Conservation (phyloP, 805 yeast species). For the Sugiyamaella mastotermitis region DNA sequence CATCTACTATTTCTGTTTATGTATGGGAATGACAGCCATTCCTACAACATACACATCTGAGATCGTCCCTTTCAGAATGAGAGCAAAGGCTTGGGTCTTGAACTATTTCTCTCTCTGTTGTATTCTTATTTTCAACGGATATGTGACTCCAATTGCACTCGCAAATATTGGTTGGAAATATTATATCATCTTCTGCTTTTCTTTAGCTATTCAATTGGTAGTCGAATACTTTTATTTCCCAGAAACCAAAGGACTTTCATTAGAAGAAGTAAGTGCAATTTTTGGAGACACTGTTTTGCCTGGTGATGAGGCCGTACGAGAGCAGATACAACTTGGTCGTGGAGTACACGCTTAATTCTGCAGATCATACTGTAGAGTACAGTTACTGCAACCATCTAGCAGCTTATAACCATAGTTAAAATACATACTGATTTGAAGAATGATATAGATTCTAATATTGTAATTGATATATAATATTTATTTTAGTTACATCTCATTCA, state of each 20-base stretch:
- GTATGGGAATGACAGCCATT: constrained; percentile 13
- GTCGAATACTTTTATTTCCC: constrained; percentile 32
- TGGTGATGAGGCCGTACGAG: no score
- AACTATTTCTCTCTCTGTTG: constrained; percentile 18
- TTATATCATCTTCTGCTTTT: constrained; percentile 32
- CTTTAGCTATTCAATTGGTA: constrained; percentile 27
- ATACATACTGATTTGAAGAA: no score
- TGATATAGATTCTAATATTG: no score
- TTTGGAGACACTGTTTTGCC: constrained; percentile 30
- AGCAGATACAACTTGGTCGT: no score
- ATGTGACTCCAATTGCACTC: constrained; percentile 36
- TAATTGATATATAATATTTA: no score
- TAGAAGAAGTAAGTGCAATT: constrained; percentile 39
- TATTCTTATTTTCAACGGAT: constrained; percentile 28
- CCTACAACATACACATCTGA: constrained; percentile 19
- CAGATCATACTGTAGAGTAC: no score
- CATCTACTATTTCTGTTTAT: constrained; percentile 10
- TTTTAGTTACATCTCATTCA: no score
- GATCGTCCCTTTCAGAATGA: constrained; percentile 25
- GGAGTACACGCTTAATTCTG: no score
- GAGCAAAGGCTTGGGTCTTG: constrained; percentile 39
- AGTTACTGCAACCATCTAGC: no score
- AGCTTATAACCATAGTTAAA: no score
- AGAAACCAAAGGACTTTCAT: constrained; percentile 37
- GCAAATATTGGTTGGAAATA: constrained; percentile 39